Conservation (phyloP, 2,329 filamentous ascomycete genomes). For the Dothideomycetes sp. region DNA sequence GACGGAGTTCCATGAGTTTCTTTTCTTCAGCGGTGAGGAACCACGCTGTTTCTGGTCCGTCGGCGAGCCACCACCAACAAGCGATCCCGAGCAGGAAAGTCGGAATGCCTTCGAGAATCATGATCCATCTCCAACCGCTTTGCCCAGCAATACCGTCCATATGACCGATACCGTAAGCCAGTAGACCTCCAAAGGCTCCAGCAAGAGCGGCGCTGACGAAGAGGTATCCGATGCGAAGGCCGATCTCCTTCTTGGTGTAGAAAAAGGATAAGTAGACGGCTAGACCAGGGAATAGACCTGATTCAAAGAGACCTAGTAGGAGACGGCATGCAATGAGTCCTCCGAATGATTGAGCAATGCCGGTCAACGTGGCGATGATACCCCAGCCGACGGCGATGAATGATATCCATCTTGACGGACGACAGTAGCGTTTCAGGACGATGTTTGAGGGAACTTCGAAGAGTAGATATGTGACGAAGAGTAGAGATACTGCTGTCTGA, state of each 20-base stretch:
- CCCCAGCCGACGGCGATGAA: slow-evolving; percentile 54
- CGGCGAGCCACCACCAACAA: slow-evolving; percentile 50
- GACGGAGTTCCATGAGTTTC: slow-evolving; percentile 37
- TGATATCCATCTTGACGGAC: slow-evolving; percentile 39
- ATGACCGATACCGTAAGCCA: slow-evolving; percentile 65
- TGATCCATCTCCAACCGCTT: slow-evolving; percentile 63
- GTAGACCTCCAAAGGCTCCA: slow-evolving; percentile 61
- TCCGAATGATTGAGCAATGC: slow-evolving; percentile 56
- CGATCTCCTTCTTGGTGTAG: slow-evolving; percentile 67
- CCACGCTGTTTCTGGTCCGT: slow-evolving; percentile 55
- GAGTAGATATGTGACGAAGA: slow-evolving; percentile 38
- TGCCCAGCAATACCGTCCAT: slow-evolving; percentile 59
- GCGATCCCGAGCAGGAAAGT: slow-evolving; percentile 47
- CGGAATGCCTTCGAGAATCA: slow-evolving; percentile 48
- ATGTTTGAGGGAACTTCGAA: slow-evolving; percentile 39
- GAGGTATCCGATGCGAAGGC: slow-evolving; percentile 62
- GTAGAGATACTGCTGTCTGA: slow-evolving; percentile 43
- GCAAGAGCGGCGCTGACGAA: slow-evolving; percentile 63
- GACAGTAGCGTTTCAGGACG: slow-evolving; percentile 36
- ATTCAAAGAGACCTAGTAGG: slow-evolving; percentile 60
- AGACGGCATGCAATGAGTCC: slow-evolving; percentile 58
- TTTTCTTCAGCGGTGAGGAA: slow-evolving; percentile 53
- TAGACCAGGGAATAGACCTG: slow-evolving; percentile 61
- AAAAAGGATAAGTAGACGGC: slow-evolving; percentile 62
- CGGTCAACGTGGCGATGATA: slow-evolving; percentile 58